Base-by-base conservation (phyloP, 2,329 filamentous ascomycete genomes). In the Didymosphaeria variabile region DNA sequence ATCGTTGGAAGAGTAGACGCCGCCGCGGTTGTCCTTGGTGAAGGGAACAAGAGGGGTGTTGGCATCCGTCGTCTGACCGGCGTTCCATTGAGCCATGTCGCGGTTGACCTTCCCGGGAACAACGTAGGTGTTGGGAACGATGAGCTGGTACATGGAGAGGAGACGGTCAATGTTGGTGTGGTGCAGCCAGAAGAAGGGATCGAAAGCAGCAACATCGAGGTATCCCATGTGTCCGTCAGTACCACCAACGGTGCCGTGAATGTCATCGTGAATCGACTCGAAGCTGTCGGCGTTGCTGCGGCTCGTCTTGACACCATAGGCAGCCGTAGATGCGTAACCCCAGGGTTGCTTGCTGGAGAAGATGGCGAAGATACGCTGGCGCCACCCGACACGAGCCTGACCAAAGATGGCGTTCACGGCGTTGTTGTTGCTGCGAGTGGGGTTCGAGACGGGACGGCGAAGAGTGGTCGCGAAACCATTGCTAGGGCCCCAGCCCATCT, bases 111-210 rank as follows among this genome's bases (percentile, higher is more conserved):
- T 70, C 26, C 74, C 73, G 57, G 9, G 89, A 82, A 55, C 79
- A 17, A 93, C 85, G 79, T 88, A 95, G n/a, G 86, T 86, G 47
- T 87, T 81, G 1, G 91, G 90, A 61, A 93, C 85, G 15, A 94
- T 77, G 2, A 85, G 81, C 79, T 95, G 92, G 90, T 91, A 94
- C 73, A 96, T 86, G 56, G 91, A 87, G 76, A 94, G 92, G 23
- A 76, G 67, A 66, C 77, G 74, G 61, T 79, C 77, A 23, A 79
- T 60, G 60, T 79, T 79, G 72, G 60, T 64, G 70, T 78, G 76
- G 67, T 77, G 76, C n/a, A 78, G 70, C 75, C 74, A 77, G 71
- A 78, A 78, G 40, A 93, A 80, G 1, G 92, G 92, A 70, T 95
- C 92, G 73, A 93, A 95, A 0, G 90, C 86, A n/a, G 91, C 91